phyloP scores from a whole-genome alignment of 495 filamentous ascomycete genomes.

The Amorphotheca resinae region DNA sequence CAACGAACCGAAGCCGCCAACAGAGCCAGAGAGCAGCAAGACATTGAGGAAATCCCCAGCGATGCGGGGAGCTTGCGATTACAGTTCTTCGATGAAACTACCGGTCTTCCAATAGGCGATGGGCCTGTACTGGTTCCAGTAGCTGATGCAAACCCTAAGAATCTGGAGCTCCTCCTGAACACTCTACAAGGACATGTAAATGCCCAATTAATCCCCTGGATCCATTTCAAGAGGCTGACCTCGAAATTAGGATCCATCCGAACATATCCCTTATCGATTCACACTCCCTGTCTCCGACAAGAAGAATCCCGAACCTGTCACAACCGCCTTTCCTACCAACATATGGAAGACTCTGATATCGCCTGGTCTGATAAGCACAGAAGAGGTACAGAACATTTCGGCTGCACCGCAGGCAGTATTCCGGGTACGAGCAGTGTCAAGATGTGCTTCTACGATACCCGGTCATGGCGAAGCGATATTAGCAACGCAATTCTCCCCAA shows the following conservation, averaged over 20 bases:
- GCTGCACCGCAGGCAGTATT: constrained; percentile 92
- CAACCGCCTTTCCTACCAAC: constrained; percentile 43
- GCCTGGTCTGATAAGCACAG: constrained; percentile 51
- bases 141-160: constrained; percentile 75
- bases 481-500: constrained; percentile 76
- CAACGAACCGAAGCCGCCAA: constrained; percentile 67
- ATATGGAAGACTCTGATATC: constrained; percentile 60
- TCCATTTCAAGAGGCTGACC: constrained; percentile 34
- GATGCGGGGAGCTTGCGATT: constrained; percentile 71
- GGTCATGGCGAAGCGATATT: constrained; percentile 92
- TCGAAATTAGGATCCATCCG: constrained; percentile 19
- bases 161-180: constrained; percentile 85
- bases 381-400: constrained; percentile 50
- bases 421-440: constrained; percentile 79
- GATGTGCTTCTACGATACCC: constrained; percentile 76
- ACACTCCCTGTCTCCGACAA: constrained; percentile 19
- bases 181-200: constrained; percentile 60
- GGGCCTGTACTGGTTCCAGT: constrained; percentile 69
- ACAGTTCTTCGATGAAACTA: constrained; percentile 78
- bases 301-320: constrained; percentile 11
- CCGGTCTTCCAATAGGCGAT: constrained; percentile 44
- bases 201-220: not conserved
- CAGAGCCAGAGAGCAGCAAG: constrained; percentile 60
- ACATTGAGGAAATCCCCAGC: constrained; percentile 54
- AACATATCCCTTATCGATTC: constrained; percentile 21